Base-by-base conservation (phyloP, 2,329 filamentous ascomycete genomes). In the Chaetomium olivaceum region DNA sequence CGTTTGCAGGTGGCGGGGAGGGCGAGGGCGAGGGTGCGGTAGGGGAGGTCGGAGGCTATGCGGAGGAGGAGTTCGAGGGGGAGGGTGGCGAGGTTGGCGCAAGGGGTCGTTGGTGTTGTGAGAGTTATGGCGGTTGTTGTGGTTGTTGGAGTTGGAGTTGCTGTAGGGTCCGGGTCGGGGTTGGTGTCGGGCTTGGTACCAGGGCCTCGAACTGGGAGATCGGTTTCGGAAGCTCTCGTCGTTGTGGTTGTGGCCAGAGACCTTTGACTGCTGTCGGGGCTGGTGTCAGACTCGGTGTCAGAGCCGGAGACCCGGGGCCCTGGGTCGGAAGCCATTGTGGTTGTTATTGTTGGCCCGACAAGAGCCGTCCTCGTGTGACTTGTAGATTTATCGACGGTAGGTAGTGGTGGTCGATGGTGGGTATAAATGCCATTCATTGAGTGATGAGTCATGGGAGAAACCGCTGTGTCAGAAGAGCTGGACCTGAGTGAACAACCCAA, bases 31-130 rank as follows among this genome's bases (percentile, higher is more conserved):
- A 63, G 54, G 33, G 65, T 36, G 29, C 11, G 19, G 56, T 64
- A 68, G 46, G 58, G 54, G 59, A 69, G 67, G 51, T 58, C 9
- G 33, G 33, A 9, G 21, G 54, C 1, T 36, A 70, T 23, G 14
- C 25, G n/a, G 27, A 56, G 25, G 55, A 69, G 33, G 33, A 70
- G 11, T 12, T 70, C 69, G 50, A 62, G 27, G 61, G 69, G 63
- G 29, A 68, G 61, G 46, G 55, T 48, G 25, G 1, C 0, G 61
- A 57, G 60, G 59, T 29, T 31, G 27, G 50, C 29, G 25, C 3
- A 8, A 3, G 27, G 27, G 6, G 46, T 3, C 2, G 27, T 39
- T 14, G 33, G 52, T 11, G 46, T 31, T 43, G 31, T 46, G 46
- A 14, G 43, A 2, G 46, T 4, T 23, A 21, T 25, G 4, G 29